These are phyloP conservation scores for Pulicaria dysenterica DNA, from an alignment of 129 eudicot species.

Conservation along the genomic window DNA sequence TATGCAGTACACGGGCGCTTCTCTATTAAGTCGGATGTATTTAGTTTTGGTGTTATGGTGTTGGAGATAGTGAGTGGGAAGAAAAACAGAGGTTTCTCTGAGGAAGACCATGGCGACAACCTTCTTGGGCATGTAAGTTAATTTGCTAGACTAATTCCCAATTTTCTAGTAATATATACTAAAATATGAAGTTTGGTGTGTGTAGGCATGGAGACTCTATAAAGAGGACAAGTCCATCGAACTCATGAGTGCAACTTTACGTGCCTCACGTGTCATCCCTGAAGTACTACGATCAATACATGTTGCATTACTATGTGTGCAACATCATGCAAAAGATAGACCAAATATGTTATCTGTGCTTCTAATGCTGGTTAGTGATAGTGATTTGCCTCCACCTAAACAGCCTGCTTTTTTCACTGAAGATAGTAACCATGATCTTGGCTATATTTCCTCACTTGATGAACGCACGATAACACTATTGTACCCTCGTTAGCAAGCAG, in stretches of 20 bases:
- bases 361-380: slow-evolving; percentile 34
- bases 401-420: slow-evolving; percentile 30
- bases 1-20: slow-evolving; percentile 47
- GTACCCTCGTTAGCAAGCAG: slow-evolving; percentile 11
- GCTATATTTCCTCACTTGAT: background rate
- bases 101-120: slow-evolving; percentile 33
- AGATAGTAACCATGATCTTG: background rate
- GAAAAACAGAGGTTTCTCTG: slow-evolving; percentile 41
- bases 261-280: background rate
- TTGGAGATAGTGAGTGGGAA: slow-evolving; percentile 46
- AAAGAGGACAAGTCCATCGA: slow-evolving; percentile 21
- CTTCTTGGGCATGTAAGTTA: slow-evolving; percentile 52
- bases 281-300: slow-evolving; percentile 34
- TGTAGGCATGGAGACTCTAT: slow-evolving; percentile 32
- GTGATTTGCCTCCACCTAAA: slow-evolving; percentile 26
- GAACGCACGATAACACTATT: slow-evolving; percentile 1
- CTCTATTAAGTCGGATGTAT: slow-evolving; percentile 46
- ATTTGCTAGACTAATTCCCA: no score
- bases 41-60: slow-evolving; percentile 42
- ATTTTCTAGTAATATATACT: background rate
- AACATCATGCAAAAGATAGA: slow-evolving; percentile 34
- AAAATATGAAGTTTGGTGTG: background rate
- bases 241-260: slow-evolving; percentile 9
- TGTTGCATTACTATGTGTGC: slow-evolving; percentile 36
- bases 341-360: slow-evolving; percentile 34